These are phyloP conservation scores for Oligophagozyma castellii DNA, from an alignment of 1,139 yeast species.

Conservation along the genomic window DNA sequence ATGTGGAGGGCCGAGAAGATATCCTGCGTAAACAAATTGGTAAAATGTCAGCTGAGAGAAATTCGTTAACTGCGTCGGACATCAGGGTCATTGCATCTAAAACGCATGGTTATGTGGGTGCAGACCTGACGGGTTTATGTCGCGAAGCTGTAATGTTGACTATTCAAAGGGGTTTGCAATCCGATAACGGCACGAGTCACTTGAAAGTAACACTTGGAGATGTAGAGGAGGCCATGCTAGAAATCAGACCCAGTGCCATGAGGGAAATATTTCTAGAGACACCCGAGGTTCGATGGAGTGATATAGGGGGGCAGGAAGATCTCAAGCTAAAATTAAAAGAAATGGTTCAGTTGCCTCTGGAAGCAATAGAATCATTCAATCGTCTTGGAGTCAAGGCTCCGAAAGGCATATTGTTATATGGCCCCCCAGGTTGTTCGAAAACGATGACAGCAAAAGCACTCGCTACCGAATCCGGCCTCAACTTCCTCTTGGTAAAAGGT, in stretches of 20 bases:
- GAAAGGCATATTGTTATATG: slow-evolving; percentile 77
- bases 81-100: slow-evolving; percentile 47
- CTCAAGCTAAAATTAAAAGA: slow-evolving; percentile 70
- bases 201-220: slow-evolving; percentile 36
- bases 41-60: slow-evolving; percentile 45
- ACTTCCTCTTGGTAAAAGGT: slow-evolving; percentile 87
- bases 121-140: slow-evolving; percentile 77
- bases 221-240: slow-evolving; percentile 53
- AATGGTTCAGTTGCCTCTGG: slow-evolving; percentile 83
- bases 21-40: slow-evolving; percentile 48
- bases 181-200: slow-evolving; percentile 11
- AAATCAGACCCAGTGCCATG: slow-evolving; percentile 92
- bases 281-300: slow-evolving; percentile 88
- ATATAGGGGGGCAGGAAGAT: slow-evolving; percentile 88
- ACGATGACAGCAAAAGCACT: slow-evolving; percentile 88
- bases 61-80: slow-evolving; percentile 38
- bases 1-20: slow-evolving; percentile 49
- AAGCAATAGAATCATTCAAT: slow-evolving; percentile 64
- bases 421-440: slow-evolving; percentile 96
- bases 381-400: slow-evolving; percentile 80
- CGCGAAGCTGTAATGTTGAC: slow-evolving; percentile 83
- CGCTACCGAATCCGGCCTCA: slow-evolving; percentile 89
- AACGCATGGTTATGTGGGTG: slow-evolving; percentile 71
- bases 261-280: slow-evolving; percentile 85
- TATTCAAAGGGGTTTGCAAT: slow-evolving; percentile 44